Percentiles rank a stretch among this genome's conserved stretches.
These are phyloP conservation scores for Prunus fruticosa DNA, from an alignment of 306 rosid species.

Conservation along the genomic window DNA sequence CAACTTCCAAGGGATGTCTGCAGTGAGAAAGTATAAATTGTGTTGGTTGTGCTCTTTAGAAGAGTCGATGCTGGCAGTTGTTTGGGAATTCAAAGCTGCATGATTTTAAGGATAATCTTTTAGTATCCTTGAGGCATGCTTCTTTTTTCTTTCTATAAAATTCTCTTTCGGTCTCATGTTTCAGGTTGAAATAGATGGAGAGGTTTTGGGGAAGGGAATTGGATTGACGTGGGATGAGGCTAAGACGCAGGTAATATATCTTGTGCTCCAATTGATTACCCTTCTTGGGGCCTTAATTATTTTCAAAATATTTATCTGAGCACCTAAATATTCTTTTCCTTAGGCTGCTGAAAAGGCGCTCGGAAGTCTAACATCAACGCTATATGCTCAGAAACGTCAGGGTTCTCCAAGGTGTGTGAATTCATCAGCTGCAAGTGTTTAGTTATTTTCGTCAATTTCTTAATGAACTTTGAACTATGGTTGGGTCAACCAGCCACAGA, in stretches of 20 bases:
- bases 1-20: background rate
- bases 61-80: background rate
- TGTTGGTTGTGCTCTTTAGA: background rate
- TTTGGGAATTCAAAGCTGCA: background rate
- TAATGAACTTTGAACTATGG: background rate
- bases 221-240: slow-evolving; percentile 95
- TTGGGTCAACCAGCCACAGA: no score
- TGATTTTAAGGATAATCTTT: background rate
- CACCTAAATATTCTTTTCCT: slow-evolving; percentile 21
- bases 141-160: background rate
- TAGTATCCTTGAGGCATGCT: background rate
- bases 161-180: slow-evolving; percentile 7
- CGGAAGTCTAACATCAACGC: slow-evolving; percentile 59
- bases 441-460: background rate
- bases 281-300: slow-evolving; percentile 13
- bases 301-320: slow-evolving; percentile 18
- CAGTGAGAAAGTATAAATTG: background rate
- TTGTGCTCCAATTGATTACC: background rate
- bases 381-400: slow-evolving; percentile 61
- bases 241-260: slow-evolving; percentile 57
- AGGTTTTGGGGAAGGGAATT: slow-evolving; percentile 68
- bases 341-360: slow-evolving; percentile 95
- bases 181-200: slow-evolving; percentile 89
- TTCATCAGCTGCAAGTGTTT: slow-evolving; percentile 7
- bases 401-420: slow-evolving; percentile 75